Evolutionary conservation across 805 yeast genomes (phyloP), one percentile per base, ranked within the genome.

Genomic region (Clavispora santaluciae): DNA sequence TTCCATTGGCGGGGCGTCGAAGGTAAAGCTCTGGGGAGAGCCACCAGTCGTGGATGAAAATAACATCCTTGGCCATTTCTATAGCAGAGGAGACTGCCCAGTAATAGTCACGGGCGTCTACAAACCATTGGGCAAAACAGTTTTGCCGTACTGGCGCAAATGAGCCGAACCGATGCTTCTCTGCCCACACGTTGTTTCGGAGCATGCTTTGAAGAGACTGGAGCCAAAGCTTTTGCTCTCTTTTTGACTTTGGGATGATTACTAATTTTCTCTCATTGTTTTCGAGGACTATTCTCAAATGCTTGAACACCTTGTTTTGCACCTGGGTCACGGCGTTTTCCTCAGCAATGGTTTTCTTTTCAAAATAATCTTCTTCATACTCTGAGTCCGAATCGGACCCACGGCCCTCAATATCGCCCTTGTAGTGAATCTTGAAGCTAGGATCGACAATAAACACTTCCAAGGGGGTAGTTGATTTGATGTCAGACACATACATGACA

Each of bases 31-130:
- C 99, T 0, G 99, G 99, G 4, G 91, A 78, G 20, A 93, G 70
- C 99, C 99, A 93, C 99, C 99, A 93, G 56, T 91, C 99, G 56
- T 93, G 97, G 37, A 93, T 88, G 59, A 82, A 93, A 24, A 93
- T 83, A 1, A 85, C 91, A 68, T 93, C 98, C 50, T 81, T 81
- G 0, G 99, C 98, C 86, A 86, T 83, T 50, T 85, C 88, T 40
- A 93, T 68, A 0, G 98, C 99, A 9, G 89, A 81, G 22, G 95
- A 85, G 2, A 89, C 81, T 1, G 97, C 95, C 97, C 98, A 93
- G 68, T 88, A 84, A 60, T 93, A 86, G 61, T 93, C 99, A 55
- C 99, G 73, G 4, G 85, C 95, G 63, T 93, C 99, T 4, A 93
- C 98, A 66, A 93, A 82, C 93, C 95, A 91, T 59, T 93, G 96